Base-by-base conservation (phyloP, 225 moss, liverwort and hornwort genomes). In the Climacium dendroides region DNA sequence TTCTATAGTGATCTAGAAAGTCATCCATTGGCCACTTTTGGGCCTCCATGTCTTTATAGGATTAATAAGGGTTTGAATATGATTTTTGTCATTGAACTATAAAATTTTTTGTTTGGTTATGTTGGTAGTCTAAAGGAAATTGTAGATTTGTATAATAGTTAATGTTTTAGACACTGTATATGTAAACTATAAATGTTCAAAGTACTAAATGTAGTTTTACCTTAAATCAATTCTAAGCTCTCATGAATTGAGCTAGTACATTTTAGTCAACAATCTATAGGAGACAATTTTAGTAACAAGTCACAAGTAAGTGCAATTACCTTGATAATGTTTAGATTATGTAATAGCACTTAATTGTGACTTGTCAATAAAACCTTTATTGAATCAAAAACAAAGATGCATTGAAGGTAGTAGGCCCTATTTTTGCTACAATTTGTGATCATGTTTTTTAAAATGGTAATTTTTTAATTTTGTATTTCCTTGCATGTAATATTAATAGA, bases 191-290 rank as follows among this genome's bases (percentile, higher is more conserved):
- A 37, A 23, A 37, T 67, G 23, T 37, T 12, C 4, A 13, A 67
- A 67, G 13, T n/a, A 0, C 6, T n/a, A 3, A 66, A 11, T 22
- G 11, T 22, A n/a, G 0, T 0, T 7, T 7, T 4, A 66, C 3
- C 4, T 66, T 12, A 66, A n/a, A 66, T 66, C 0, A 4, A 66
- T n/a, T 22, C 0, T 11, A 12, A 7, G 1, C 22, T 66, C 19
- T 8, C 3, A 34, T 65, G 6, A 65, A 35, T 11, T 65, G 6
- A 6, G 9, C 2, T 4, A 1, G 11, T 3, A 65, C 4, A 20
- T 65, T 35, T 65, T 20, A 65, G 2, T 22, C 2, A 7, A 37
- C 37, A 37, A 37, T 66, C 2, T 66, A 3, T 11, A 11, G 6
- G 5, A 11, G 2, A 0, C 1, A 5, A n/a, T 66, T 66, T n/a